Evolutionary conservation across 2,329 filamentous ascomycete species (phyloP).

Genomic region (Colletotrichum abscissum): DNA sequence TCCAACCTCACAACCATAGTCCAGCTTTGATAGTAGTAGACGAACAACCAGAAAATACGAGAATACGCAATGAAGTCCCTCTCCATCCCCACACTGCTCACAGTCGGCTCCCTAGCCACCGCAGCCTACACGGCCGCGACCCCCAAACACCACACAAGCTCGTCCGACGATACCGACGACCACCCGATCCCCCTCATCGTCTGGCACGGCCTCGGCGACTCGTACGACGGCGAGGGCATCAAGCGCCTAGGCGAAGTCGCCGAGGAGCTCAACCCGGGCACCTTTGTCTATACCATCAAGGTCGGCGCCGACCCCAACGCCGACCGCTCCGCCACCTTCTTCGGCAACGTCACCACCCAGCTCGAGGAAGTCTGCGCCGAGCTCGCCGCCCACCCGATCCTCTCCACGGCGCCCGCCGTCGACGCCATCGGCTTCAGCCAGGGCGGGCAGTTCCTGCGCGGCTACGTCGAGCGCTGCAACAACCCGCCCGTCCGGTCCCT

Average conservation of each 20-base stretch:
- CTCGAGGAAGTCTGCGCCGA: conserved; percentile 81
- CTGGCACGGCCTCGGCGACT: conserved; percentile 88
- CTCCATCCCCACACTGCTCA: conserved; percentile 47
- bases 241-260: conserved; percentile 77
- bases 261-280: conserved; percentile 80
- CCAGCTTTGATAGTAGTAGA: neutral
- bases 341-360: conserved; percentile 88
- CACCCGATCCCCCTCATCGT: conserved; percentile 90
- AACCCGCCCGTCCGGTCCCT: conserved; percentile 78
- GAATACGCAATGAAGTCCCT: conserved; percentile 43
- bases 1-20: neutral
- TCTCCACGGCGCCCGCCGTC: conserved; percentile 83
- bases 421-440: conserved; percentile 96
- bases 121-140: conserved; percentile 36
- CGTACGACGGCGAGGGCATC: conserved; percentile 81
- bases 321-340: conserved; percentile 88
- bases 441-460: conserved; percentile 95
- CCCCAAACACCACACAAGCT: conserved; percentile 5
- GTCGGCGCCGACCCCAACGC: conserved; percentile 72
- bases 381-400: conserved; percentile 79
- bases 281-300: conserved; percentile 83
- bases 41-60: neutral
- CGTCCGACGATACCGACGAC: conserved; percentile 56
- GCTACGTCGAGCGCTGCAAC: conserved; percentile 89
- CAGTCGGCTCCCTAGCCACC: conserved; percentile 40